Base-by-base conservation (phyloP, 225 moss, liverwort and hornwort genomes). In the Climacium dendroides region DNA sequence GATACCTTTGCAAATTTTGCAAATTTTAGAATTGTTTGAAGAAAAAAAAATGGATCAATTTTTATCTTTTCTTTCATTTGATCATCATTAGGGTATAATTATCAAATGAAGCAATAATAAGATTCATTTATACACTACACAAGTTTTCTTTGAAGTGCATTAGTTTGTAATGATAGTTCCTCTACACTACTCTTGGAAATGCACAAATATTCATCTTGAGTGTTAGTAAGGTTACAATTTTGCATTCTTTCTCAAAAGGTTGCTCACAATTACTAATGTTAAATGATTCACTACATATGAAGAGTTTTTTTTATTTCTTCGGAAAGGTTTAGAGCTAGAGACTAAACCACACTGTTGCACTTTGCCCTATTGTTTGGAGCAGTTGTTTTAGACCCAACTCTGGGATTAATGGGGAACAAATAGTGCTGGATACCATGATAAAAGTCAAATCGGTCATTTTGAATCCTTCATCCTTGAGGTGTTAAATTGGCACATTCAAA, bases 11-110 rank as follows among this genome's bases (percentile, higher is more conserved):
- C 17, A 37, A 30, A 88, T 10, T 28, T 61, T 75, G 10, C 63
- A 85, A 82, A 71, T 39, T 77, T 18, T 78, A 89, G 88, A 50
- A 15, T 67, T 20, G 14, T 25, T n/a, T 70, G 48, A 45, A 59
- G 30, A 34, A 81, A 75, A 18, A 77, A 58, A 19, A 52, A 95
- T 96, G 94, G 94, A 88, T 86, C 89, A 92, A 24, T 96, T 98
- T 89, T 89, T 94, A 81, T 94, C 95, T 55, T 61, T 95, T 43
- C 62, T 92, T 62, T 76, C 92, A 34, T 39, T 0, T 39, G 2
- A 24, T 69, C 0, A 24, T 0, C 39, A 69, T 69, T 24, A 24
- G 13, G n/a, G n/a, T n/a, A n/a, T n/a, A 4, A 3, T 13, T 39
- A 37, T 37, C 12, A 37, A n/a, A 11, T n/a, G 12, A 66, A n/a